Conservation (phyloP, 257 asterid species). For the Solanum virginianum region DNA sequence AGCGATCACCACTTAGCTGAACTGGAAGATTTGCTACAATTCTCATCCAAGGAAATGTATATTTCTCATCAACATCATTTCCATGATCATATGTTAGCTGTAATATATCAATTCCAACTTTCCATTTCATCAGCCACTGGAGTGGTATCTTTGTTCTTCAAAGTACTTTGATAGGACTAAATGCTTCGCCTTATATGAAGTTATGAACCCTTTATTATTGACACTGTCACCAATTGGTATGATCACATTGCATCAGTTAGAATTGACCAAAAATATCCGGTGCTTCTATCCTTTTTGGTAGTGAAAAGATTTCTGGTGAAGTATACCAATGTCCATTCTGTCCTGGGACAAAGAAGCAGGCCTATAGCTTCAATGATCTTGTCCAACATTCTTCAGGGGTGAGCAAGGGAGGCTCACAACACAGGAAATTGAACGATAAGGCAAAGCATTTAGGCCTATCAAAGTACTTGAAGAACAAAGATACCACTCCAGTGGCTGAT, state of each 20-base stretch:
- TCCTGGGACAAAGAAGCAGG: too few relatives aligned
- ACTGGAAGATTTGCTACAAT: slow-evolving; percentile 37
- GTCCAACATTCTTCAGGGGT: too few relatives aligned
- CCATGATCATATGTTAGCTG: slow-evolving; percentile 11
- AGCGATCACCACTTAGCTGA: slow-evolving; percentile 8
- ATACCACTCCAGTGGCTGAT: not conserved
- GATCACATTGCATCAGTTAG: not conserved
- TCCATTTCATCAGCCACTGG: not conserved
- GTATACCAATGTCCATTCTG: too few relatives aligned
- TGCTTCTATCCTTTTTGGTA: not conserved
- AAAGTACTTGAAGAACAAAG: not conserved
- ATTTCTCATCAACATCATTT: slow-evolving; percentile 20
- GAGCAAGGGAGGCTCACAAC: too few relatives aligned
- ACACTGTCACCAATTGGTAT: not conserved
- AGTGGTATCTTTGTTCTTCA: not conserved
- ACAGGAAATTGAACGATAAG: too few relatives aligned
- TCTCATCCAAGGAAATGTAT: not conserved
- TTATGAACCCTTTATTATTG: not conserved
- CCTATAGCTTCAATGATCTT: too few relatives aligned
- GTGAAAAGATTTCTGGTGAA: slow-evolving; percentile 11
- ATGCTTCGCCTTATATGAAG: slow-evolving; percentile 4
- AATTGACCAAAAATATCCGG: not conserved
- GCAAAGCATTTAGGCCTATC: not conserved
- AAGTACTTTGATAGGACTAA: not conserved
- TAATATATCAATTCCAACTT: not conserved